Conservation (phyloP, 75 land plant species). For the Ceratopteris richardii region DNA sequence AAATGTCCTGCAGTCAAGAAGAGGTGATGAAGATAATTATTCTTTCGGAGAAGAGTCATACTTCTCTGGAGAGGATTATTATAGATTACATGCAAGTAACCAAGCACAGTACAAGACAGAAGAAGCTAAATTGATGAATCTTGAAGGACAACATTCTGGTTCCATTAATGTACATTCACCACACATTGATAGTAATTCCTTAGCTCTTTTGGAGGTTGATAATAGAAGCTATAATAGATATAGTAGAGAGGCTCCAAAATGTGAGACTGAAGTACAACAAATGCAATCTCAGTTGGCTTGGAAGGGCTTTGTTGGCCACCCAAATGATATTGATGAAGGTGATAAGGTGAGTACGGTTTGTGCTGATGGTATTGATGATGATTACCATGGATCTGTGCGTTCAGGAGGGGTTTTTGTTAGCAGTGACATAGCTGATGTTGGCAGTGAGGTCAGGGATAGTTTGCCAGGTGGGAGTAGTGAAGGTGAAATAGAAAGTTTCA, state of each 20-base stretch:
- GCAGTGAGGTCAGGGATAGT: slow-evolving; percentile 27
- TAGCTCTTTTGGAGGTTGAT: not conserved
- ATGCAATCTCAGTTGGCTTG: slow-evolving; percentile 14
- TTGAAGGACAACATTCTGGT: not conserved
- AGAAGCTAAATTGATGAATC: not conserved
- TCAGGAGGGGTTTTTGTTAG: slow-evolving; percentile 18
- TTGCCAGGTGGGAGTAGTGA: slow-evolving; percentile 19
- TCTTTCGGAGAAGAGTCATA: slow-evolving; percentile 25
- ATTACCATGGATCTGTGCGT: slow-evolving; percentile 10
- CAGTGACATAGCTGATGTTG: slow-evolving; percentile 23
- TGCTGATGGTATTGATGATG: slow-evolving; percentile 11
- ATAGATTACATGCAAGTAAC: slow-evolving; percentile 16
- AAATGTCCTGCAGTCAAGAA: slow-evolving; percentile 17
- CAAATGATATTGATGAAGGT: slow-evolving; percentile 2
- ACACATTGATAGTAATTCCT: not conserved
- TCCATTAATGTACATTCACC: not conserved
- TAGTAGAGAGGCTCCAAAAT: slow-evolving; percentile 9
- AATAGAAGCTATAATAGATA: slow-evolving; percentile 7
- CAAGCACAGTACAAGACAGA: not conserved
- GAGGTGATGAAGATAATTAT: slow-evolving; percentile 32
- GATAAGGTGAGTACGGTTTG: not conserved
- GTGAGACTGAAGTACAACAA: slow-evolving; percentile 6
- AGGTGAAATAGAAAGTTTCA: slow-evolving; percentile 30
- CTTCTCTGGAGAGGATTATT: slow-evolving; percentile 35
- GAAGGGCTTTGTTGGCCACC: slow-evolving; percentile 20